Percentiles rank a stretch among this genome's conserved stretches.
Evolutionary conservation across 805 yeast genomes (phyloP).

Genomic region (Spathaspora sp.): DNA sequence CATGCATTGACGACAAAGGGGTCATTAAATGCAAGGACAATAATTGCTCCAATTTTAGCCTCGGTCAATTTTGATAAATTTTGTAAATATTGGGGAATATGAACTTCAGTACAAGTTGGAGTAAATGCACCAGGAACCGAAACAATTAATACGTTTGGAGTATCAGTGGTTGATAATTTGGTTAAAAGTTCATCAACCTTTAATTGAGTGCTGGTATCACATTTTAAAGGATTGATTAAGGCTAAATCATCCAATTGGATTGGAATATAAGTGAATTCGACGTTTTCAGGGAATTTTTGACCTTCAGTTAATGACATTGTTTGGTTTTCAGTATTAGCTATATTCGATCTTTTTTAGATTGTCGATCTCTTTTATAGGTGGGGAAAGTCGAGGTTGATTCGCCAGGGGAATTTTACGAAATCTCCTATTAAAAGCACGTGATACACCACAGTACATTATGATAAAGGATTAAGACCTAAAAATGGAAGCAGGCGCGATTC

Average conservation of each 20-base stretch:
- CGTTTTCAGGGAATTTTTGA: slow-evolving; percentile 29
- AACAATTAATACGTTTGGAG: slow-evolving; percentile 28
- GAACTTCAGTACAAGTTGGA: slow-evolving; percentile 44
- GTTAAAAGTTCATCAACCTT: slow-evolving; percentile 29
- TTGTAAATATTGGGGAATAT: slow-evolving; percentile 35
- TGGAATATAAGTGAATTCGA: slow-evolving; percentile 36
- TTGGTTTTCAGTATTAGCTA: background rate
- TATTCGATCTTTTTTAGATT: background rate
- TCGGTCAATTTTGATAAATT: slow-evolving; percentile 25
- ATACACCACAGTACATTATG: background rate
- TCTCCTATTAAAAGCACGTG: background rate
- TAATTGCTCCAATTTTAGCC: slow-evolving; percentile 24
- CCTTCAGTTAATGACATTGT: slow-evolving; percentile 17
- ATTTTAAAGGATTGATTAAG: slow-evolving; percentile 26
- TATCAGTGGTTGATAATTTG: slow-evolving; percentile 14
- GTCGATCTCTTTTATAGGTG: background rate
- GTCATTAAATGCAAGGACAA: slow-evolving; percentile 39
- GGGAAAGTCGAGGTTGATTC: background rate
- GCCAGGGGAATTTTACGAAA: background rate
- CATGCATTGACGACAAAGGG: slow-evolving; percentile 42
- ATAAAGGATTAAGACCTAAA: background rate
- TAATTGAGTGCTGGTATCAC: slow-evolving; percentile 32
- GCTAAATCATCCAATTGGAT: slow-evolving; percentile 24
- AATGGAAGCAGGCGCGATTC: background rate
- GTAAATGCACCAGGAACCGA: slow-evolving; percentile 44